A percentile compares a stretch with the other conserved stretches of the same genome.
Conservation (phyloP, 768 basidiomycete genomes). For the Rhodotorula toruloides region DNA sequence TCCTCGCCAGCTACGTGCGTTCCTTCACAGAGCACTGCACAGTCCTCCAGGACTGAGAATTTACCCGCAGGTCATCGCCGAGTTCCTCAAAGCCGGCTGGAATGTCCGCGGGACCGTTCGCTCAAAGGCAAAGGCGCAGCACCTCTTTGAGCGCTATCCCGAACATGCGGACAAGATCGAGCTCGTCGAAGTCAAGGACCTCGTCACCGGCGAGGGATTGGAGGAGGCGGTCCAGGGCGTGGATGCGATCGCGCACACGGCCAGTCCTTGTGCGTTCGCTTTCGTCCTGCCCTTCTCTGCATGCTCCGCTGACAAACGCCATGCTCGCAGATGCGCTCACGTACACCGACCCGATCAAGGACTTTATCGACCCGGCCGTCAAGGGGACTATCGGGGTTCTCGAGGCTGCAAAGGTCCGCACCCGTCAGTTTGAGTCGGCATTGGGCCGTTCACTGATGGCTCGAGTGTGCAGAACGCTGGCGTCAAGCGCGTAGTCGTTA, state of each 20-base stretch:
- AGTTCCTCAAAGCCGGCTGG: constrained; percentile 27
- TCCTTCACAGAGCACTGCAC: no score
- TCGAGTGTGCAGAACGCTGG: constrained; percentile 12
- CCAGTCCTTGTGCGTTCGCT: constrained; percentile 21
- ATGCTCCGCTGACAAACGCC: not conserved
- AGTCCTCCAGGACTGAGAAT: fast-evolving
- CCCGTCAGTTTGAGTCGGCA: not conserved
- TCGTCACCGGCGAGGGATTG: constrained; percentile 31
- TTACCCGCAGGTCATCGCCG: constrained; percentile 27
- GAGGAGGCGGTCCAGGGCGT: constrained; percentile 19
- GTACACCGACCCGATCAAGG: constrained; percentile 27
- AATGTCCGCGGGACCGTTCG: constrained; percentile 28
- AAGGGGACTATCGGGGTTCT: constrained; percentile 40
- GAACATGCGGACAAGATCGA: constrained; percentile 11
- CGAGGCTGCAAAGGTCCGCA: constrained; percentile 25
- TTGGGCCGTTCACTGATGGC: not conserved
- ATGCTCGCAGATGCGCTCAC: constrained; percentile 13
- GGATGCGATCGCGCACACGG: constrained; percentile 31
- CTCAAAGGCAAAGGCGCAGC: not conserved
- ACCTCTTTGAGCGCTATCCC: constrained; percentile 19
- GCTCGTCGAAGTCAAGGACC: constrained; percentile 31
- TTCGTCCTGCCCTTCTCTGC: not conserved
- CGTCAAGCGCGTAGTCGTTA: constrained; percentile 39
- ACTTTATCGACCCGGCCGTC: constrained; percentile 40
- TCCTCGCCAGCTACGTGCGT: constrained; percentile 33